phyloP scores from a whole-genome alignment of 345 rosid species.

The Eucalyptus sp. region DNA sequence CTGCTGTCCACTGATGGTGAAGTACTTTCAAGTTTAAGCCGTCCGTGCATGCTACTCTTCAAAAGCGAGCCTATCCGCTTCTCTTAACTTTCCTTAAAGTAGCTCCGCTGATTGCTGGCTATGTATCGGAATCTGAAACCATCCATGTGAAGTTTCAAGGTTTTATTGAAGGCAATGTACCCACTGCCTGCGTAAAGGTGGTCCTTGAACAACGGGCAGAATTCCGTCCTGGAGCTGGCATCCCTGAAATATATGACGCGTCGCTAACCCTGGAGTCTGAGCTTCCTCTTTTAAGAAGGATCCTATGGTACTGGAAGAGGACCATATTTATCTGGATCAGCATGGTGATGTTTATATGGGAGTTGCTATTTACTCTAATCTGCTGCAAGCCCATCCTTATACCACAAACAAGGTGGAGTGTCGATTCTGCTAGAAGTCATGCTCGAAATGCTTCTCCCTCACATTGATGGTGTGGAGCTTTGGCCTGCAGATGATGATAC shows the following conservation, averaged over 20 bases:
- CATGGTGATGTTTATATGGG: constrained; percentile 21
- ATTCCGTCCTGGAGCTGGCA: constrained; percentile 47
- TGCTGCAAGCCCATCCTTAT: constrained; percentile 48
- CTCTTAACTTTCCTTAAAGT: constrained; percentile 51
- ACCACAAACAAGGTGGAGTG: constrained; percentile 33
- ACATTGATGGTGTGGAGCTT: background rate
- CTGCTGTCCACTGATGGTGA: constrained; percentile 51
- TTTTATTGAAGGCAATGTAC: constrained; percentile 37
- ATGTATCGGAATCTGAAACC: constrained; percentile 63
- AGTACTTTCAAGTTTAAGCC: constrained; percentile 44
- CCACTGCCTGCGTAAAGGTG: constrained; percentile 57
- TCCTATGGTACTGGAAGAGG: constrained; percentile 71
- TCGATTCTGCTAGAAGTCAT: constrained; percentile 2
- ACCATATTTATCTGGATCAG: constrained; percentile 56
- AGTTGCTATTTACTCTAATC: constrained; percentile 31
- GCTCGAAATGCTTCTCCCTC: background rate
- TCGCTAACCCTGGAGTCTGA: constrained; percentile 41
- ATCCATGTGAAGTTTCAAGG: constrained; percentile 50
- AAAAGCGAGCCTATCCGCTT: constrained; percentile 64
- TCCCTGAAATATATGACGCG: constrained; percentile 77
- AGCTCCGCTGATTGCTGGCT: constrained; percentile 68
- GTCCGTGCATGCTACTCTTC: constrained; percentile 65
- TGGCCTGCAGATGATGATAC: background rate
- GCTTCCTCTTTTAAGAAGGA: constrained; percentile 44
- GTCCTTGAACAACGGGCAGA: constrained; percentile 67